phyloP scores from a whole-genome alignment of 2,329 filamentous ascomycete species.

The Claviceps sp. region DNA sequence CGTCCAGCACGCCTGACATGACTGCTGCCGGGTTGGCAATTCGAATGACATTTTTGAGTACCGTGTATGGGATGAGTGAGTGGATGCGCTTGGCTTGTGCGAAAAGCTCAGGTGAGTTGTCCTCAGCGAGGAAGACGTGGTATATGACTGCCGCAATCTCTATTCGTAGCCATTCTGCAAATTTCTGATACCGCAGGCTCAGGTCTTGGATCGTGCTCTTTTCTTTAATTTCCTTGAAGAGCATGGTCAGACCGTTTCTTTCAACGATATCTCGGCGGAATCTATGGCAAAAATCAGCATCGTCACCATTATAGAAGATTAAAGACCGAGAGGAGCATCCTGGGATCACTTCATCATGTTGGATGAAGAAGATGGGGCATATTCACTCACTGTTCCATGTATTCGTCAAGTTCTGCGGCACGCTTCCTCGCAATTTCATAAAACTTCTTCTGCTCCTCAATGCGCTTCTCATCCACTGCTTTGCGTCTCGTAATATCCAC shows the following conservation, averaged over 20 bases:
- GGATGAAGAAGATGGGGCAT: not conserved
- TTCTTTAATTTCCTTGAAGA: conserved; percentile 85
- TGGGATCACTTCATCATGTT: not conserved
- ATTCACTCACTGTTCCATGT: conserved; percentile 74
- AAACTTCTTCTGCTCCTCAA: conserved; percentile 87
- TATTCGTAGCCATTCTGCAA: conserved; percentile 94
- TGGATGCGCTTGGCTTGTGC: conserved; percentile 90
- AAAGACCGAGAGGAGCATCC: not conserved
- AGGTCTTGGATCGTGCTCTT: conserved; percentile 80
- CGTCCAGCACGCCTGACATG: conserved; percentile 88
- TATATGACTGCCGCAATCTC: conserved; percentile 95
- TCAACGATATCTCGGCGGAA: conserved; percentile 57
- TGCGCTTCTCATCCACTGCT: conserved; percentile 69
- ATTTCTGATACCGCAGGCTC: conserved; percentile 92
- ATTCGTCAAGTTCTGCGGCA: conserved; percentile 85
- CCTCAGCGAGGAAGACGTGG: conserved; percentile 91
- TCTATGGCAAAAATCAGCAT: conserved; percentile 20
- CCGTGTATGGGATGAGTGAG: conserved; percentile 80
- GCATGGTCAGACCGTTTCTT: conserved; percentile 71
- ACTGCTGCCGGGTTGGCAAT: conserved; percentile 93
- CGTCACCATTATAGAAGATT: not conserved
- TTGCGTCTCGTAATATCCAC: conserved; percentile 71
- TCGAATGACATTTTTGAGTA: conserved; percentile 93
- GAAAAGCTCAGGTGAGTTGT: conserved; percentile 94
- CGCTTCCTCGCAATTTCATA: conserved; percentile 89